Evolutionary conservation across 176 grass and related monocot species (phyloP), one percentile per base, ranked within the genome.

Genomic region (Lolium multiflorum): DNA sequence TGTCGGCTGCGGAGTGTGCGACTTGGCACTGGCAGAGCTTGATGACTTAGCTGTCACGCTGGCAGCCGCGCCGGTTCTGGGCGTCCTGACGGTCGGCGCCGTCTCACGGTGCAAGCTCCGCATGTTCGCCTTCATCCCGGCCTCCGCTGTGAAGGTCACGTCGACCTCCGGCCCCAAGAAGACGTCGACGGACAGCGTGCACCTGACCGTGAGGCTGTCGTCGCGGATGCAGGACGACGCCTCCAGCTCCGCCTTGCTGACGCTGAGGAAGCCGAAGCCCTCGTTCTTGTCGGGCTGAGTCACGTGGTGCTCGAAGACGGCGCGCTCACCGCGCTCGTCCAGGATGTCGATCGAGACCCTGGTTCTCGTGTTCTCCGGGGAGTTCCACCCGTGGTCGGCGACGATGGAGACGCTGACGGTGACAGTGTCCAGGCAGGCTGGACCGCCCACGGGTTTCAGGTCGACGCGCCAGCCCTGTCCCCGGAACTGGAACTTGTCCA

Each of bases 371-470:
- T 35, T 31, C 49, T 72, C 69, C 39, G 39, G 18, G 20, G 20
- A 47, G 69, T 72, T 72, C 41, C 69, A 72, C 9, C 69, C 69
- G 18, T 47, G 69, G 41, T 72, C 69, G 73, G n/a, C 75, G 22
- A 54, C 75, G 48, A 55, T 28, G 68, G 57, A 81, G 85, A 81
- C 57, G 85, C 62, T 74, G 57, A 87, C 12, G 69, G 78, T 71
- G 31, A 81, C 43, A 68, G 9, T 65, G 57, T 75, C 46, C 2
- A 5, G 2, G 69, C 69, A 72, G 20, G 69, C 41, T 20, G 11
- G 69, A 11, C 41, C 13, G 20, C 69, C 69, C 41, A 13, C 69
- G 41, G 69, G 69, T 1, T 72, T n/a, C 26, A 70, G 35, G 14
- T n/a, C 67, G 68, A 11, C 6, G 46, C 2, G 48, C 85, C 85